phyloP scores from a whole-genome alignment of 306 rosid species.

The Purshia tridentata region DNA sequence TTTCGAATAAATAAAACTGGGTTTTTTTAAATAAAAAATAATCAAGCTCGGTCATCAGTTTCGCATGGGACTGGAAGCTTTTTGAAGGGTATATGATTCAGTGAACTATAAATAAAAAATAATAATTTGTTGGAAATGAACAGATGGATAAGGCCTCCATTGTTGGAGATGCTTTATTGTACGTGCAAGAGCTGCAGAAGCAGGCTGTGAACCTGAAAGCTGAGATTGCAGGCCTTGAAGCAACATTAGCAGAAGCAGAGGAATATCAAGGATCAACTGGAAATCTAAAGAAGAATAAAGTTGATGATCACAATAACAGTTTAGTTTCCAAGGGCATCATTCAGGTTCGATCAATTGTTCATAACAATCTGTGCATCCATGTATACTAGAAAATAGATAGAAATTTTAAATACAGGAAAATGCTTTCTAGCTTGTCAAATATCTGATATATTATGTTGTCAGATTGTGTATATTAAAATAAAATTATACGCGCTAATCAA shows the following conservation, averaged over 20 bases:
- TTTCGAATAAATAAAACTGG: no score
- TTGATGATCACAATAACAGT: conserved; percentile 10
- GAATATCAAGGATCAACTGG: conserved; percentile 38
- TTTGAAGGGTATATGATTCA: no score
- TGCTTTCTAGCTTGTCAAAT: no score
- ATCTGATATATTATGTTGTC: no score
- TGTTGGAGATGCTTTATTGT: conserved; percentile 77
- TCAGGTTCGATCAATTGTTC: conserved; percentile 37
- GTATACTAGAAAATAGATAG: no score
- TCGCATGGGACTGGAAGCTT: no score
- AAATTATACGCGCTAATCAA: no score
- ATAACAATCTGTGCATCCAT: neutral
- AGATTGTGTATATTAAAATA: no score
- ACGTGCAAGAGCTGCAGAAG: conserved; percentile 69
- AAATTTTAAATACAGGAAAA: no score
- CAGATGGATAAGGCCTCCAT: conserved; percentile 99
- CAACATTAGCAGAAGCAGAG: conserved; percentile 44
- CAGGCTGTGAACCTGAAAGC: conserved; percentile 67
- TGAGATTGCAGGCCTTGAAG: conserved; percentile 71
- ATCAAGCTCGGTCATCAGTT: no score
- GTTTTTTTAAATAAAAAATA: no score
- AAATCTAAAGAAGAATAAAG: conserved; percentile 35
- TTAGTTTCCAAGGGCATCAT: conserved; percentile 47
- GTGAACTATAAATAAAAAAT: no score
- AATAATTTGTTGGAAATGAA: neutral